Base-by-base conservation (phyloP, 2,329 filamentous ascomycete species). In the Aspergillus caelatus region DNA sequence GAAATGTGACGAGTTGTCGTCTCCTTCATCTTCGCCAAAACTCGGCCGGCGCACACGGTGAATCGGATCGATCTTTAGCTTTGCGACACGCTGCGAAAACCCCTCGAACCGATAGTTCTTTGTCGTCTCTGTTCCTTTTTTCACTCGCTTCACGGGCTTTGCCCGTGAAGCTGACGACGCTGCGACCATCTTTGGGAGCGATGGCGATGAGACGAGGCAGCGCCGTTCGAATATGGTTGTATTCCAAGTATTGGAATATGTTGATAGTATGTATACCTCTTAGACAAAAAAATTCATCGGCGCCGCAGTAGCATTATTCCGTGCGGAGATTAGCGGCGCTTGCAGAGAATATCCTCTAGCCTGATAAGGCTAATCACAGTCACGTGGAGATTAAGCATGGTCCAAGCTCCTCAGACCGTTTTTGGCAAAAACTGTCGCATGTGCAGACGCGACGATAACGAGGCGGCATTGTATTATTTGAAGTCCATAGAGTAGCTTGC, bases 41-140 rank as follows among this genome's bases (percentile, higher is more conserved):
- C 81, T 96, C 87, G 76, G 76, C 45, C 91, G 90, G 79, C 93
- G 92, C 72, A 96, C 91, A 80, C 90, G 90, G 78, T 95, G 93
- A 70, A 99, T 86, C 53, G 95, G 95, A 73, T 99, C 94, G 80
- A 99, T 90, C 80, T 92, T 95, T 74, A 98, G 87, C 78, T 94
- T 95, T 67, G 92, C 88, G 77, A 98, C 92, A 78, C 96, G 95
- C 75, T 90, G 87, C 64, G 90, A 92, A 80, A 98, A 98, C 66
- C 92, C 90, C 80, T 97, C 91, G 87, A 93, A 98, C 76, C 92
- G 87, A 80, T 97, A 92, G 58, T 92, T 91, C 75, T 92, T 94
- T 66, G 90, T 89, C 70, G 93, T 91, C 57, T 84, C 83, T 30
- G 92, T 96, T 68, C 85, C 85, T 65, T 85, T 85, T 75, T 91